Conservation (phyloP, 179 eudicot species). For the Spergularia azorica region DNA sequence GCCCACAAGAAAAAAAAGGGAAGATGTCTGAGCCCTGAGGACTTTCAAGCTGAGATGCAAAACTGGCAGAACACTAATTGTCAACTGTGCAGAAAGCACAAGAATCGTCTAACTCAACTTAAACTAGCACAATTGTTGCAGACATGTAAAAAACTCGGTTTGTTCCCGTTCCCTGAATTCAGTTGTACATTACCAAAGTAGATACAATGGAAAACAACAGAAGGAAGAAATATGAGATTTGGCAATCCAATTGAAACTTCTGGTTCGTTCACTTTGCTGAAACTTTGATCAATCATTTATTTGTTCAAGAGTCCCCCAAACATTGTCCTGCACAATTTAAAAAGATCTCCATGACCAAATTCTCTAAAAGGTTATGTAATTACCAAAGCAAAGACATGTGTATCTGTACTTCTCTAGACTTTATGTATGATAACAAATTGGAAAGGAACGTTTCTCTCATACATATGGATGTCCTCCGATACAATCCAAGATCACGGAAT, state of each 20-base stretch:
- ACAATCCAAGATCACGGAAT: too few species aligned
- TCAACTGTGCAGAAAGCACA: constrained; percentile 1
- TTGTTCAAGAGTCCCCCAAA: constrained; percentile 21
- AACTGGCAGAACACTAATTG: not conserved
- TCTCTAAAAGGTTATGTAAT: not conserved
- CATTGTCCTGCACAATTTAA: constrained; percentile 25
- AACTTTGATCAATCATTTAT: constrained; percentile 21
- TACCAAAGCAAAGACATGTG: constrained; percentile 1
- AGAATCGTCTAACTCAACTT: not conserved
- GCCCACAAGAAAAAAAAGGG: not conserved
- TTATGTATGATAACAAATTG: not conserved
- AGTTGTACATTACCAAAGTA: constrained; percentile 10
- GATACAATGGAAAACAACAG: not conserved
- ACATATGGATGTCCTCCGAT: too few species aligned
- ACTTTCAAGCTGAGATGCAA: not conserved
- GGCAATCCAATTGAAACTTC: constrained; percentile 21
- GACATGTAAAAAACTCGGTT: not conserved
- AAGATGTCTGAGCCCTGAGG: not conserved
- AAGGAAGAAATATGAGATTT: constrained; percentile 1
- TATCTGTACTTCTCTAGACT: not conserved
- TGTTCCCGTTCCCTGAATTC: constrained; percentile 3
- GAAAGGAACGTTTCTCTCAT: not conserved
- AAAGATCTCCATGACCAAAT: not conserved
- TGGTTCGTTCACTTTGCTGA: constrained; percentile 6
- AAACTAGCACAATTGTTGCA: not conserved